Evolutionary conservation across 495 filamentous ascomycete genomes (phyloP).

Genomic region (Podospora sp.): DNA sequence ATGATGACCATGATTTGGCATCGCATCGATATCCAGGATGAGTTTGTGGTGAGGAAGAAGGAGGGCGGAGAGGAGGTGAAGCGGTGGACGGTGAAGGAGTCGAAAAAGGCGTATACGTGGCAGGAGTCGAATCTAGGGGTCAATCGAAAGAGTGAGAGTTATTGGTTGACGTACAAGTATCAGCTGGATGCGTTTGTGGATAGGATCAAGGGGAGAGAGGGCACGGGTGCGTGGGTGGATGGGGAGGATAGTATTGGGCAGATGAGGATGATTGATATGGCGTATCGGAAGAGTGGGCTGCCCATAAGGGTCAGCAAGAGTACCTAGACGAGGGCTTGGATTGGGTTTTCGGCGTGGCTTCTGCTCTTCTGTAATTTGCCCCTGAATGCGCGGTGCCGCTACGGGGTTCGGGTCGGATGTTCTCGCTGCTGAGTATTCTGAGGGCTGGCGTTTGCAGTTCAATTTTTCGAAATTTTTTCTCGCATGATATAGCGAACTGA

Average conservation of each 20-base stretch:
- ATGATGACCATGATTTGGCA: constrained; percentile 48
- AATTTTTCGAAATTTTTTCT: background rate
- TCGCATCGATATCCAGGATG: constrained; percentile 54
- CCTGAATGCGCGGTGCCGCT: too few relatives aligned
- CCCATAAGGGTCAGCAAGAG: constrained; percentile 40
- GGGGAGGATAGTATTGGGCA: constrained; percentile 54
- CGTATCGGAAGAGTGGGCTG: constrained; percentile 53
- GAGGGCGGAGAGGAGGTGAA: constrained; percentile 29
- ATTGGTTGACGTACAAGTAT: constrained; percentile 56
- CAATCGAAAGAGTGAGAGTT: constrained; percentile 41
- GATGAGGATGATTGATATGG: constrained; percentile 57
- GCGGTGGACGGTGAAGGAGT: constrained; percentile 48
- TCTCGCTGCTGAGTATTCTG: too few relatives aligned
- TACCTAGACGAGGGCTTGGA: background rate
- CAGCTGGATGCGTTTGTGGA: constrained; percentile 63
- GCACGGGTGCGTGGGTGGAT: constrained; percentile 53
- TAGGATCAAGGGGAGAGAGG: constrained; percentile 46
- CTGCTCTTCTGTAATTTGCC: background rate
- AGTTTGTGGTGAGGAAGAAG: constrained; percentile 40
- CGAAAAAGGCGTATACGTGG: constrained; percentile 52
- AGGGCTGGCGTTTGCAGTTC: background rate
- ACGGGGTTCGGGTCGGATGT: too few relatives aligned
- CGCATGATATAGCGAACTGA: background rate
- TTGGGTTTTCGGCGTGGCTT: background rate
- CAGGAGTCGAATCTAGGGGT: constrained; percentile 33